Base-by-base conservation (phyloP, 2,329 filamentous ascomycete genomes). In the Fusarium udum region DNA sequence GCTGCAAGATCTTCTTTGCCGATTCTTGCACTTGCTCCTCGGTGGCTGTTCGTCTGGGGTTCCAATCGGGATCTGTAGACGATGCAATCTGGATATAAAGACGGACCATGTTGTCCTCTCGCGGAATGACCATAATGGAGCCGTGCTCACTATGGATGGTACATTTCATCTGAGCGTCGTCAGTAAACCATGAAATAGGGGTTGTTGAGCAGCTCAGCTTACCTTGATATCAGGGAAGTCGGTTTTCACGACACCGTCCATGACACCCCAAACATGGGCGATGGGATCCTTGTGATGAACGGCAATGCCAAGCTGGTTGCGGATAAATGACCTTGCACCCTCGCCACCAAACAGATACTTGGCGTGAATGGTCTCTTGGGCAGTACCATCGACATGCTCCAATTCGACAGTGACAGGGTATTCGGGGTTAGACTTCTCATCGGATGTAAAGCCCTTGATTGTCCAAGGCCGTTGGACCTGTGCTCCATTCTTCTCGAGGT, bases 381-480 rank as follows among this genome's bases (percentile, higher is more conserved):
- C 84, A 28, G 89, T 89, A 36, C 93, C 93, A 77, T 97, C 92
- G 20, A 95, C 86, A 76, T 95, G 92, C 78, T 92, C 90, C 53
- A 97, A 84, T 66, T 91, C 87, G 34, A 97, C 94, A 73, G 93
- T 88, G 4, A 97, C 93, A 2, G 95, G 95, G 79, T 96, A 97
- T 31, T 90, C 88, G 3, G 86, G 79, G 72, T 91, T 84, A 9
- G 78, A 80, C 46, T 86, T 83, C 74, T 89, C 86, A 71, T 92
- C 86, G 11, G 91, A 88, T 46, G 80, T 85, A 77, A 92, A 93
- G 12, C 86, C 86, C 34, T 84, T 85, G 72, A 93, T 89, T 22
- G 86, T 91, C 87, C 91, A 92, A 22, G 91, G 90, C 51, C 91
- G 84, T 81, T 92, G 88, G 15, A 94, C 83, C 6, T 84, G 79